Percentiles rank a stretch among this genome's conserved stretches.
These are phyloP conservation scores for Daldinia decipiens DNA, from an alignment of 495 filamentous ascomycete species.

Conservation along the genomic window DNA sequence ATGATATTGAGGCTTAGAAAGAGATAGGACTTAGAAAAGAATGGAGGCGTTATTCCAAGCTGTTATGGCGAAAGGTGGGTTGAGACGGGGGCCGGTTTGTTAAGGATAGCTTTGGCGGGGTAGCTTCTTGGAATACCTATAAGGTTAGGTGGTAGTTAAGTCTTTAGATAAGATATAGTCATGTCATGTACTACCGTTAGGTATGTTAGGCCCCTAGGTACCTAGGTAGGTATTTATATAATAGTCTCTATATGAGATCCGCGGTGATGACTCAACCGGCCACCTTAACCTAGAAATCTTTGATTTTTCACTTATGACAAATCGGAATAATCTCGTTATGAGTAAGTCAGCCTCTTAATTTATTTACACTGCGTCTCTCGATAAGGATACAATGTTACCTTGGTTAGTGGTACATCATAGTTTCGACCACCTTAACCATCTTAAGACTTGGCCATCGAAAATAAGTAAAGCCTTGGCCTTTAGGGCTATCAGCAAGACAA, in stretches of 20 bases:
- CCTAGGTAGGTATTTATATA: background rate
- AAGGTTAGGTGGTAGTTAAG: background rate
- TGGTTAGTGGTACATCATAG: background rate
- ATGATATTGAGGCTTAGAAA: background rate
- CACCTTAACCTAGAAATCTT: background rate
- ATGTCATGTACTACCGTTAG: background rate
- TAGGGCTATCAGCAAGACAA: background rate
- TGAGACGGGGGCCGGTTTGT: no score
- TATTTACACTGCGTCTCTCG: background rate
- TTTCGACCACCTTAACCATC: background rate
- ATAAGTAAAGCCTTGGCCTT: background rate
- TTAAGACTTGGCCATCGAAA: background rate
- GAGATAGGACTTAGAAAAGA: background rate
- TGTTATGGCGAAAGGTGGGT: background rate
- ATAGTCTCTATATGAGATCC: background rate
- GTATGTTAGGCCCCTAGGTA: no score
- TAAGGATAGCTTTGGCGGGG: slow-evolving; percentile 31
- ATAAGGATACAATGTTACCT: background rate
- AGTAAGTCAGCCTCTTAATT: background rate
- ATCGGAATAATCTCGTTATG: background rate
- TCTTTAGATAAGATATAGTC: background rate
- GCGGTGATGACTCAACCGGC: slow-evolving; percentile 35
- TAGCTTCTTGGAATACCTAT: slow-evolving; percentile 21
- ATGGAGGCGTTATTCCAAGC: background rate
- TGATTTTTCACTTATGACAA: slow-evolving; percentile 1